Percentiles rank a stretch among this genome's conserved stretches.
These are phyloP conservation scores for Candida sakaeoensis DNA, from an alignment of 805 yeast genomes.

Conservation along the genomic window DNA sequence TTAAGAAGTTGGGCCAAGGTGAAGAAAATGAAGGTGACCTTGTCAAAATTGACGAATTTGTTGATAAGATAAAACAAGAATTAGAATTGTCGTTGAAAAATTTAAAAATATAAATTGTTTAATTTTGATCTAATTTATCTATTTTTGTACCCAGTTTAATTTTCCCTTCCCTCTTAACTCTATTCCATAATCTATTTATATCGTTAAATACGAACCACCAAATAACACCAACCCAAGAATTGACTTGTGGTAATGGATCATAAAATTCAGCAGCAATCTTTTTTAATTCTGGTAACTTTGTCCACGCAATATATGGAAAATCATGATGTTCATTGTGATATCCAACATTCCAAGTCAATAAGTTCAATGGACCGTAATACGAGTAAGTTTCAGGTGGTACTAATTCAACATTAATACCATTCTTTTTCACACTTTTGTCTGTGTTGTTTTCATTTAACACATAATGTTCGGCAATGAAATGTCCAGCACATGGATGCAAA, in stretches of 20 bases:
- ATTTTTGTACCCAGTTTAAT: conserved; percentile 31
- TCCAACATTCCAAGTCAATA: conserved; percentile 88
- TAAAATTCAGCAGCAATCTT: conserved; percentile 76
- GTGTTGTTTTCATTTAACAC: conserved; percentile 56
- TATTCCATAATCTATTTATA: conserved; percentile 68
- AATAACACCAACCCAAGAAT: conserved; percentile 76
- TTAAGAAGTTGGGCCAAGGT: conserved; percentile 86
- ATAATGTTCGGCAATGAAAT: conserved; percentile 93
- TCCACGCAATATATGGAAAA: conserved; percentile 92
- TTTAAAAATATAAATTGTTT: conserved; percentile 38
- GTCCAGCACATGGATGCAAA: conserved; percentile 92
- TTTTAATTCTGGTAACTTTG: conserved; percentile 62
- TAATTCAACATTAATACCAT: conserved; percentile 26
- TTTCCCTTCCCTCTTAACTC: conserved; percentile 64
- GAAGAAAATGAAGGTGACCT: conserved; percentile 81
- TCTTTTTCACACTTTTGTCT: conserved; percentile 21
- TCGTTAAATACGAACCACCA: conserved; percentile 67
- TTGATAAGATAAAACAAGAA: conserved; percentile 41
- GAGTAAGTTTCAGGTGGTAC: conserved; percentile 79
- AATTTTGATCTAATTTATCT: conserved; percentile 12
- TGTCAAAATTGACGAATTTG: conserved; percentile 58
- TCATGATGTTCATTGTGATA: conserved; percentile 95
- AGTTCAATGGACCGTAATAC: conserved; percentile 77
- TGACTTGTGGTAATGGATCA: conserved; percentile 70
- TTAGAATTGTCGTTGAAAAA: conserved; percentile 58